Evolutionary conservation across 1,139 yeast genomes (phyloP), one percentile per base, ranked within the genome.

Genomic region (Magnusiomyces fungicola): DNA sequence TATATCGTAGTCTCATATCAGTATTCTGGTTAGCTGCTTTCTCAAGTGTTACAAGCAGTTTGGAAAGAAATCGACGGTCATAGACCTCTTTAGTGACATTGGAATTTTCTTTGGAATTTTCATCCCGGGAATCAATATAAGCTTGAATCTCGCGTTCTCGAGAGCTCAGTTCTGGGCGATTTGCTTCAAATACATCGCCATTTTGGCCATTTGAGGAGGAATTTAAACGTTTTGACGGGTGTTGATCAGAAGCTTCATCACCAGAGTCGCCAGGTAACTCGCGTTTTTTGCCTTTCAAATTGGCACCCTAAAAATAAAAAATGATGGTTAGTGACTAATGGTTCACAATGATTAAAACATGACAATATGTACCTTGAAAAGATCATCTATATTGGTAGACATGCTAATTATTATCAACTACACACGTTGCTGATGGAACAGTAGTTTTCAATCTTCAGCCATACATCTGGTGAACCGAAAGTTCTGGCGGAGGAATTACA

Each of bases 21-120:
- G 58, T 52, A 58, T 70, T 71, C 32, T 54, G 54, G 14, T 57
- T 46, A 3, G 63, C 53, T 0, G 63, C 60, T 14, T 55, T 51
- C 40, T 64, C 65, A 33, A 70, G 53, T 30, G 53, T 52, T 10
- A 56, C 47, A 2, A 62, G 43, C 9, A 60, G 47, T 45, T 56
- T 55, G 9, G 56, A 55, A 34, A 68, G 50, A 58, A 64, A 61
- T 16, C 54, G 47, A 10, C 44, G 42, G 38, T 62, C 57, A 37
- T 56, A 51, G 14, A 48, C 50, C 25, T 58, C 61, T n/a, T 34
- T 34, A 5, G 12, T n/a, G 50, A 45, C 44, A 14, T 27, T 19
- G 22, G 18, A 6, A n/a, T 25, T 10, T 10, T n/a, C 25, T 6
- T 23, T 7, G n/a, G 10, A 10, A 18, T 25, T 34, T 12, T 24